phyloP scores from a whole-genome alignment of 1,139 yeast genomes.

The Debaryomycetaceae sp. region DNA sequence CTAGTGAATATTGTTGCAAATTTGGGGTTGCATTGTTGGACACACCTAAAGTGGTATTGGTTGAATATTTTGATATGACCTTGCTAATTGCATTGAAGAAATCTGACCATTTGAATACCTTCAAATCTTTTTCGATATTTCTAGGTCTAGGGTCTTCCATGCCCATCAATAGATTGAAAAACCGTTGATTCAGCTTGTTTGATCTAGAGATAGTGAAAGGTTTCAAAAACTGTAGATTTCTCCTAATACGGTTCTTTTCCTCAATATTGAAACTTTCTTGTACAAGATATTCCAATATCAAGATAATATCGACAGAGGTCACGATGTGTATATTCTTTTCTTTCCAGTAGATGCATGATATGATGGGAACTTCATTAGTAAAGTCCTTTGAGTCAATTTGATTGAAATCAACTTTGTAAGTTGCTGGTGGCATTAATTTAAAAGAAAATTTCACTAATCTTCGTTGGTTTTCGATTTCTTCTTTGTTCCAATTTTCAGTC shows the following conservation, averaged over 20 bases:
- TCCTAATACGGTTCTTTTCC: slow-evolving; percentile 67
- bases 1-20: slow-evolving; percentile 1
- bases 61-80: slow-evolving; percentile 59
- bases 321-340: slow-evolving; percentile 50
- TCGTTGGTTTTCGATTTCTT: slow-evolving; percentile 27
- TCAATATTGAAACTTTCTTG: slow-evolving; percentile 58
- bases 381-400: slow-evolving; percentile 23
- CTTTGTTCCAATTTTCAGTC: slow-evolving; percentile 32
- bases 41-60: not conserved
- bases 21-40: not conserved
- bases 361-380: slow-evolving; percentile 27
- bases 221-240: slow-evolving; percentile 64
- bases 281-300: slow-evolving; percentile 55
- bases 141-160: slow-evolving; percentile 68
- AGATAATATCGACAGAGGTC: slow-evolving; percentile 65
- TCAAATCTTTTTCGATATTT: slow-evolving; percentile 70
- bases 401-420: slow-evolving; percentile 22
- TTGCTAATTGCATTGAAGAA: slow-evolving; percentile 54
- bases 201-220: slow-evolving; percentile 60
- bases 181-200: slow-evolving; percentile 39
- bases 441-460: slow-evolving; percentile 36
- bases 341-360: slow-evolving; percentile 64
- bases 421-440: slow-evolving; percentile 18
- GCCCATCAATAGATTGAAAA: slow-evolving; percentile 60
- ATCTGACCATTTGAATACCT: slow-evolving; percentile 62